Evolutionary conservation across 352 stramenopile genomes (phyloP), one percentile per base, ranked within the genome.

Genomic region (Phytophthora megakarya): DNA sequence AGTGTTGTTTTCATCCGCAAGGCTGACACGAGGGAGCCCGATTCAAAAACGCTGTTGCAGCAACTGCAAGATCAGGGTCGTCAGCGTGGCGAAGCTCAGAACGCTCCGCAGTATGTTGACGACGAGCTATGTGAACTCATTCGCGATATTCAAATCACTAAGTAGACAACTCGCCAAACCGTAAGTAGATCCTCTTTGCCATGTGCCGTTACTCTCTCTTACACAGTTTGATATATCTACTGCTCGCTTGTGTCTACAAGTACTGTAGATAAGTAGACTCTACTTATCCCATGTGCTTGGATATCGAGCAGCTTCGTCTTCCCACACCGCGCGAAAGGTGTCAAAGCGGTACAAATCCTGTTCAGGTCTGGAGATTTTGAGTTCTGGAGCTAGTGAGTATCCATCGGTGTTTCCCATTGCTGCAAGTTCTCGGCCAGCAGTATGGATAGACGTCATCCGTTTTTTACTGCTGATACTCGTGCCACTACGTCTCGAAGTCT

Each of bases 301-400:
- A 39, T 85, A 71, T 9, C 81, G 74, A 39, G 84, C 84, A 38
- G 63, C 70, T 67, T 92, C 84, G 46, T 93, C 84, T 60, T 87
- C 67, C 84, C 80, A 93, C 47, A 83, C 70, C 39, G 72, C 74
- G 11, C 84, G 84, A 43, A 93, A 93, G 13, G 82, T 81, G 57
- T 95, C 86, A 59, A 87, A 93, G 42, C 82, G 80, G 47, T 88
- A 92, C 56, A 95, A 61, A 18, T 75, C 73, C 19, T 60, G 72
- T 65, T 93, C 86, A 13, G 72, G 75, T 4, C 83, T 72, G 4
- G 81, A 75, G 42, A 93, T 86, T 68, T 93, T 93, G 48, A 83
- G 64, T 47, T 91, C 82, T 3, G 73, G 19, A 7, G 66, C 47
- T 2, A 93, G 76, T 11, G 51, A 51, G 47, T 73, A 76, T 1